A percentile compares a stretch with the other conserved stretches of the same genome.
Evolutionary conservation across 495 filamentous ascomycete species (phyloP).

Genomic region (Daldinia concentrica): DNA sequence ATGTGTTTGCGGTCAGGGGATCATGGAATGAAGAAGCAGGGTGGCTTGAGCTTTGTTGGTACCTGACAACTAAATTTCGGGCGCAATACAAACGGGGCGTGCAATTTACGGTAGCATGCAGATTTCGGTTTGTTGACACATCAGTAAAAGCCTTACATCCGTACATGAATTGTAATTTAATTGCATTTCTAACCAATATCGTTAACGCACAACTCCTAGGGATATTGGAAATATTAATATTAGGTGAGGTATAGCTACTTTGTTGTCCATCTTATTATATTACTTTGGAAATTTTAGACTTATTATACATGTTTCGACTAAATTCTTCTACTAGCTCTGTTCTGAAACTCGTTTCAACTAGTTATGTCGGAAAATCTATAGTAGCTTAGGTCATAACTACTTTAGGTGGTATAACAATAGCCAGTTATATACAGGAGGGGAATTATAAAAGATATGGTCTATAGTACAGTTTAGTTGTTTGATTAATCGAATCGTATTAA

Average conservation of each 20-base stretch:
- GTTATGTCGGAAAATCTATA: too few species aligned
- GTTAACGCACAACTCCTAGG: neutral
- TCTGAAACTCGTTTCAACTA: too few species aligned
- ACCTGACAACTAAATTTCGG: neutral
- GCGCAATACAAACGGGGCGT: neutral
- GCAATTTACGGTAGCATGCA: neutral
- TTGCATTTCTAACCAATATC: neutral
- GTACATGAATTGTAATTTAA: neutral
- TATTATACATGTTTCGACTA: too few species aligned
- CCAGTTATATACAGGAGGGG: neutral
- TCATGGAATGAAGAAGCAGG: neutral
- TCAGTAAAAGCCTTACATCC: neutral
- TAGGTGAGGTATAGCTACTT: too few species aligned
- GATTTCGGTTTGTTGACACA: neutral
- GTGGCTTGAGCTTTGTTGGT: neutral
- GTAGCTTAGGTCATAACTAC: neutral
- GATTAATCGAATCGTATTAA: constrained; percentile 4
- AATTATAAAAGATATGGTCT: neutral
- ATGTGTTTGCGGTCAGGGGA: neutral
- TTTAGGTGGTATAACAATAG: neutral
- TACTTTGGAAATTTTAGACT: too few species aligned
- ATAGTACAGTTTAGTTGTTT: neutral
- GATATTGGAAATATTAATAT: too few species aligned
- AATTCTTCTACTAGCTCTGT: too few species aligned
- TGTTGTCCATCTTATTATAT: too few species aligned